Base-by-base conservation (phyloP, 2,329 filamentous ascomycete genomes). In the Penicillium expansum region DNA sequence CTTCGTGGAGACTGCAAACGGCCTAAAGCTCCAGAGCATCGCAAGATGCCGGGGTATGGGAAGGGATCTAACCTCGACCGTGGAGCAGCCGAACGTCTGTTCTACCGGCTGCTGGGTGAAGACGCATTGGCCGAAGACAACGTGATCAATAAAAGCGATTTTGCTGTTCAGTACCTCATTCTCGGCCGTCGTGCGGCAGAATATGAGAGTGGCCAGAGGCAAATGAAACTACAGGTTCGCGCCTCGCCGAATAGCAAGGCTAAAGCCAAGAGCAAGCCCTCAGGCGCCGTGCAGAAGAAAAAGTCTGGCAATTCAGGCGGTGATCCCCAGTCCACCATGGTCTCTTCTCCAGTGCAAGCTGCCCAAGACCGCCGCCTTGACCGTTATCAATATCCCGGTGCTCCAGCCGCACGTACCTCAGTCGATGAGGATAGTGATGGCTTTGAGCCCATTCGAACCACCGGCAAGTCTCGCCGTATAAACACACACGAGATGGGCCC, bases 11-110 rank as follows among this genome's bases (percentile, higher is more conserved):
- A 82, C 56, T 84, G 82, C 56, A 84, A 83, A 57, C 83, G 83
- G 55, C 78, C 84, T 41, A 81, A 83, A 39, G 77, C 59, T 37
- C 59, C 81, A 14, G 69, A 77, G 4, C 84, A 86, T 37, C 79
- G 83, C 37, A 67, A 74, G 7, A 61, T 84, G 10, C 74, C 83
- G 18, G 83, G 86, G 56, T 86, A 86, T 71, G 91, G 91, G 14
- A 81, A 82, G 41, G 92, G 89, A 14, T 85, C 83, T 60, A 79
- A 84, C 16, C 76, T 96, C 64, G 86, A 88, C 56, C 86, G 88
- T 66, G 85, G 87, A 35, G 90, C 95, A 67, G 82, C 92, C 13
- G 89, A 96, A 69, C 87, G 92, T 38, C 80, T 97, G n/a, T 91
- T 97, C 66, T 86, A 91, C 68, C 82, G 84, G 47, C 79, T 99